Conservation (phyloP, 1,284 basidiomycete species). For the Gymnopus androsaceus region DNA sequence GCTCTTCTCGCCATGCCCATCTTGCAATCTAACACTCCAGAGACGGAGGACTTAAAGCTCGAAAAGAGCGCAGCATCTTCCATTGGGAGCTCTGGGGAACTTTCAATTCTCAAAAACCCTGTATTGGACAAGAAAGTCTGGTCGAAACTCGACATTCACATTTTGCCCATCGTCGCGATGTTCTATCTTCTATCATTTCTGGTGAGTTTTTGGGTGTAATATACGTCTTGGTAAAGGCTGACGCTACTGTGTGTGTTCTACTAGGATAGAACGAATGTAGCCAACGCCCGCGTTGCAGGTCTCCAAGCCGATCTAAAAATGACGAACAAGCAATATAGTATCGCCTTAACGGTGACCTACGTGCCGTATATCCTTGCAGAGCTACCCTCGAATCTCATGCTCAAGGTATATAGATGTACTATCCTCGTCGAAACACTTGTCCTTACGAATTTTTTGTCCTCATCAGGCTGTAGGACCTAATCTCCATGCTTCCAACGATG, state of each 20-base stretch:
- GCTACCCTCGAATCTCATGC: conserved; percentile 59
- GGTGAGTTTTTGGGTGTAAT: conserved; percentile 10
- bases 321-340: conserved; percentile 52
- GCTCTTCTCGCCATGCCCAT: neutral
- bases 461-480: conserved; percentile 60
- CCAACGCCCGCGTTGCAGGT: conserved; percentile 62
- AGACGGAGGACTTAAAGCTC: neutral
- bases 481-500: conserved; percentile 55
- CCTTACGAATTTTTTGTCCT: neutral
- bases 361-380: conserved; percentile 61
- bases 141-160: conserved; percentile 25
- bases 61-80: conserved; percentile 3
- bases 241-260: neutral
- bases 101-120: conserved; percentile 5
- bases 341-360: conserved; percentile 55
- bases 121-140: conserved; percentile 22
- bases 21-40: neutral
- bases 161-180: conserved; percentile 26
- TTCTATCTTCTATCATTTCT: conserved; percentile 27
- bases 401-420: conserved; percentile 40
- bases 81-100: neutral
- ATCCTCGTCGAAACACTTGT: neutral
- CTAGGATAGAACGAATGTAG: conserved; percentile 53
- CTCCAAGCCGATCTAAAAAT: conserved; percentile 54
- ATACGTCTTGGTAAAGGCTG: too few species aligned